Evolutionary conservation across 2,329 filamentous ascomycete species (phyloP).

Genomic region (Samsoniella hepiali): DNA sequence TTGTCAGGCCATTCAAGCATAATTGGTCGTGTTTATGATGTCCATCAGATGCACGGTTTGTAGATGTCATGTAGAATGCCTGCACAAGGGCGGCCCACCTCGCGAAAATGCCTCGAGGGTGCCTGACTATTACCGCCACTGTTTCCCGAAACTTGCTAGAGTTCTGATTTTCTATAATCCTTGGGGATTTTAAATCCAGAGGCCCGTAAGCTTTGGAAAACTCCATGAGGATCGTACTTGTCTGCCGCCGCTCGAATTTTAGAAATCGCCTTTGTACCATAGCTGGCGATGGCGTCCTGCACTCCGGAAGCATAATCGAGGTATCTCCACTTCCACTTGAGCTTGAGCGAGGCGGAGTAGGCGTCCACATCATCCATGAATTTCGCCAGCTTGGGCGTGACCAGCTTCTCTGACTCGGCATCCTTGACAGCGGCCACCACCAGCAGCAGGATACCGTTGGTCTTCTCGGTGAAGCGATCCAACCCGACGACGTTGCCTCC

Average conservation of each 20-base stretch:
- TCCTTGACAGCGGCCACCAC: slow-evolving; percentile 31
- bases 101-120: background rate
- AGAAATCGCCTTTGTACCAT: background rate
- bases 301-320: background rate
- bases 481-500: slow-evolving; percentile 35
- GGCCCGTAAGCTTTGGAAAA: background rate
- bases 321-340: slow-evolving; percentile 23
- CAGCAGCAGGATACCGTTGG: slow-evolving; percentile 33
- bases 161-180: background rate
- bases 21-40: background rate
- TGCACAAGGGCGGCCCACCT: background rate
- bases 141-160: background rate
- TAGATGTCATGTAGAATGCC: background rate
- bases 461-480: slow-evolving; percentile 28
- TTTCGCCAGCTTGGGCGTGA: slow-evolving; percentile 34
- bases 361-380: slow-evolving; percentile 33
- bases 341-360: slow-evolving; percentile 26
- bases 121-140: background rate
- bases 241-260: background rate
- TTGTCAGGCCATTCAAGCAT: background rate
- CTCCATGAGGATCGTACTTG: background rate
- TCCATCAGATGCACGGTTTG: background rate
- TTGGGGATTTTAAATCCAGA: background rate
- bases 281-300: slow-evolving; percentile 5
- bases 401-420: slow-evolving; percentile 32